Evolutionary conservation across 2,329 filamentous ascomycete genomes (phyloP).

Genomic region (Botrytis cinerea): DNA sequence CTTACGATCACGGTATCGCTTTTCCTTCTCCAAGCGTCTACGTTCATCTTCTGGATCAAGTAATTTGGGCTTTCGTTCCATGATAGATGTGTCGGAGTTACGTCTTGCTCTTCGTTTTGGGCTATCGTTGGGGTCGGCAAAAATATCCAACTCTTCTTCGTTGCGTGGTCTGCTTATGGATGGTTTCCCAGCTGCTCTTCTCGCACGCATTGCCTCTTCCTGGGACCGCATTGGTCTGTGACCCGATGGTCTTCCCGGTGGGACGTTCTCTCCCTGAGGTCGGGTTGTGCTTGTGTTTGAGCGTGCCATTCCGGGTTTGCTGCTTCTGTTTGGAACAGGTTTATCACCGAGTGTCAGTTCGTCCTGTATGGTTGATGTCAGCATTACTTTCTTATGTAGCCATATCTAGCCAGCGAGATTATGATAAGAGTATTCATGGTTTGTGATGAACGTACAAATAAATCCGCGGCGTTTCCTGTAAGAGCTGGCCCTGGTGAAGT

Average conservation of each 20-base stretch:
- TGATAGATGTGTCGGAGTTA: slow-evolving; percentile 78
- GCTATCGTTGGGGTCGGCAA: slow-evolving; percentile 41
- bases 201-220: slow-evolving; percentile 61
- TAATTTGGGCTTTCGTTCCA: slow-evolving; percentile 52
- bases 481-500: slow-evolving; percentile 45
- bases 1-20: slow-evolving; percentile 45
- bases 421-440: neutral
- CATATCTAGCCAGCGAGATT: neutral
- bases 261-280: slow-evolving; percentile 49
- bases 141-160: slow-evolving; percentile 39
- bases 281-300: slow-evolving; percentile 50
- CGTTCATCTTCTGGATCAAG: slow-evolving; percentile 59
- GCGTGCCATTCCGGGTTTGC: slow-evolving; percentile 35
- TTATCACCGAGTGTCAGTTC: slow-evolving; percentile 68
- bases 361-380: slow-evolving; percentile 53
- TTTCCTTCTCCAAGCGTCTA: slow-evolving; percentile 59
- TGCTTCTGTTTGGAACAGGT: slow-evolving; percentile 44
- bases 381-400: slow-evolving; percentile 15
- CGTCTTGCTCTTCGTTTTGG: slow-evolving; percentile 59
- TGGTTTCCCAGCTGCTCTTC: slow-evolving; percentile 47
- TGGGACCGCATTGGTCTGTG: slow-evolving; percentile 67
- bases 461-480: slow-evolving; percentile 62
- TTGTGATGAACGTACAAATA: slow-evolving; percentile 66
- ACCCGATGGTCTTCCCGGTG: slow-evolving; percentile 43
- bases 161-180: neutral